Evolutionary conservation across 2,329 filamentous ascomycete species (phyloP).

Genomic region (Dothiorella sarmentorum): DNA sequence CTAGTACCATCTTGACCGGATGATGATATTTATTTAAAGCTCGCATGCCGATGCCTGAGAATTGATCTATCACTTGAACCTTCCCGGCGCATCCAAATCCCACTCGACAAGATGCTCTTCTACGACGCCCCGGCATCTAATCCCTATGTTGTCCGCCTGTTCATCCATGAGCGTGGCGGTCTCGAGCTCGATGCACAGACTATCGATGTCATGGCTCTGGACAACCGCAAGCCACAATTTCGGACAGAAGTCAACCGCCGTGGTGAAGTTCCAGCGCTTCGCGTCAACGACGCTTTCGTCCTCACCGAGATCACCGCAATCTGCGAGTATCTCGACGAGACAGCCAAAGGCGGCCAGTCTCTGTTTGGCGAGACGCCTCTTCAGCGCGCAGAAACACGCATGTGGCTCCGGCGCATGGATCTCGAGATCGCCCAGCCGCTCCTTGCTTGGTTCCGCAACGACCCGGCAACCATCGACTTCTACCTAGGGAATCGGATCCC

Average conservation of each 20-base stretch:
- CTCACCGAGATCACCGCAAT: conserved; percentile 22
- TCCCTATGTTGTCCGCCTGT: neutral
- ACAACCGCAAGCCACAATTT: conserved; percentile 12
- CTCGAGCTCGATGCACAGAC: neutral
- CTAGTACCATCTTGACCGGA: too few relatives aligned
- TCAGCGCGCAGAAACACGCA: conserved; percentile 4
- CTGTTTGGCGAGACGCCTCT: neutral
- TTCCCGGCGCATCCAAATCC: too few relatives aligned
- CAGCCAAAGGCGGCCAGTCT: neutral
- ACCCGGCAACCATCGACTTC: neutral
- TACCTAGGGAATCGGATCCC: neutral
- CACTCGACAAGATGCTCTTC: neutral
- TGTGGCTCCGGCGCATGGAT: conserved; percentile 4
- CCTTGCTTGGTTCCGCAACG: neutral
- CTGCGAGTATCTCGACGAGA: conserved; percentile 12
- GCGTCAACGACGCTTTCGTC: conserved; percentile 57
- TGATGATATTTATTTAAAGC: too few relatives aligned
- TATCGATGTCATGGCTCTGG: neutral
- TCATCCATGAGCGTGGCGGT: conserved; percentile 2
- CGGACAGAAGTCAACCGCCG: neutral
- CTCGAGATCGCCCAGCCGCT: conserved; percentile 6
- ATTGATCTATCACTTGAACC: too few relatives aligned
- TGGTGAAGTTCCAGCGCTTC: conserved; percentile 43
- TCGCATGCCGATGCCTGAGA: too few relatives aligned
- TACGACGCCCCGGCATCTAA: neutral